Evolutionary conservation across 2,329 filamentous ascomycete species (phyloP), one percentile per base, ranked within the genome.

Genomic region (Fusarium beomiforme): DNA sequence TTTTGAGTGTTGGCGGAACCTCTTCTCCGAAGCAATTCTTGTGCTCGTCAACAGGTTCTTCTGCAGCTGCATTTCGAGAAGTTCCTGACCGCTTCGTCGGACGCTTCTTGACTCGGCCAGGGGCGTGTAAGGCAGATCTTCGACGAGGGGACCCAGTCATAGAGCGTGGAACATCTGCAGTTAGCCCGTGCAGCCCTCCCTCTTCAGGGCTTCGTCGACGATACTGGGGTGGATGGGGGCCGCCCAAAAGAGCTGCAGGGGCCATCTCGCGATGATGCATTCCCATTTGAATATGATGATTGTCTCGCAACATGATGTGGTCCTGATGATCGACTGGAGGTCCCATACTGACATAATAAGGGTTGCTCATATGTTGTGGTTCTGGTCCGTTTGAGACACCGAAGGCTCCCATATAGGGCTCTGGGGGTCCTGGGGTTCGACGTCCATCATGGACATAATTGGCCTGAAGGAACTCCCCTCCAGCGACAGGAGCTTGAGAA

Each of bases 371-470:
- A 8, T 70, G 54, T 13, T 75, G 71, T 31, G 73, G 60, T 24
- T 80, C 76, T 17, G 70, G 67, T 44, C 69, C 75, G 34, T 79
- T 77, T 17, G 81, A 82, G 16, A 83, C 80, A 13, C 78, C 72
- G 62, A 79, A 83, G 41, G 68, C 72, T 43, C 81, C 80, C 64
- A 81, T 79, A 56, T 81, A 83, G 9, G 78, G 79, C 46, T 79
- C 77, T 6, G 77, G 81, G 26, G 81, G 80, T 10, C 77, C 78
- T 11, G 80, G 83, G 33, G 79, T 81, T 44, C 78, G 79, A 41
- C 79, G 79, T 65, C 78, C 83, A 69, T 79, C 82, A 14, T 76
- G 75, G 57, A 81, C 81, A 77, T 85, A 81, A 54, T 80, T 75
- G 39, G 47, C 17, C 41, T 80, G 78, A 42, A 83, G 74, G 44